Percentiles rank a stretch among this genome's conserved stretches.
These are phyloP conservation scores for Trametes elegans DNA, from an alignment of 768 basidiomycete genomes.

Conservation along the genomic window DNA sequence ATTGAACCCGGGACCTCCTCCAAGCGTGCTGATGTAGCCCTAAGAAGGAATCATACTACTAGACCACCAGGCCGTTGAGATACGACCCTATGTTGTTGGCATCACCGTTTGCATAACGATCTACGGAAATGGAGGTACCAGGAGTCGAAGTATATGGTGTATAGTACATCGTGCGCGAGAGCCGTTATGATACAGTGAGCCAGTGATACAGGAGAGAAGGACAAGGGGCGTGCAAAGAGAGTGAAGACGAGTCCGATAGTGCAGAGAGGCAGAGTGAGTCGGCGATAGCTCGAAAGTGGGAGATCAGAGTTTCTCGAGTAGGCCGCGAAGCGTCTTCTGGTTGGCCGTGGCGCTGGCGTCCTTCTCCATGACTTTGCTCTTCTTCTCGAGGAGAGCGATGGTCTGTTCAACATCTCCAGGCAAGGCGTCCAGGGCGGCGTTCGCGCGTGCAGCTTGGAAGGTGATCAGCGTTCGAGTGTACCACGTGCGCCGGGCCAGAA, in stretches of 20 bases:
- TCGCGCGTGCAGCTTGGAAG: constrained; percentile 42
- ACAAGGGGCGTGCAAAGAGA: background rate
- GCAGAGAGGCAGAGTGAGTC: background rate
- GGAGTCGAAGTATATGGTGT: background rate
- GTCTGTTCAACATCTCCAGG: constrained; percentile 52
- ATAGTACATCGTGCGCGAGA: background rate
- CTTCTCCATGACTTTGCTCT: constrained; percentile 40
- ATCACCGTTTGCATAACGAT: no score
- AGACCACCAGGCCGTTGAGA: constrained; percentile 24
- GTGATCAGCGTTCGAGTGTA: constrained; percentile 3
- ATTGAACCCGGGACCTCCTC: constrained; percentile 91
- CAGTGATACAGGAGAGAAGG: background rate
- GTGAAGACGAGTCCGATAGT: background rate
- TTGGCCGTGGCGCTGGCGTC: constrained; percentile 23
- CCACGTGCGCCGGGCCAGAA: background rate
- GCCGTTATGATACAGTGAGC: background rate
- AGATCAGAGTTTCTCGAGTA: constrained; percentile 26
- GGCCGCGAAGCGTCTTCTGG: constrained; percentile 30
- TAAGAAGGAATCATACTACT: constrained; percentile 20
- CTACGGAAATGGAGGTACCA: no score
- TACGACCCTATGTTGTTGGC: no score
- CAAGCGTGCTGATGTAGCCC: constrained; percentile 30
- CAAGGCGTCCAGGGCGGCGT: constrained; percentile 41
- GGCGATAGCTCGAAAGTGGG: no score
- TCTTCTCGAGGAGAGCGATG: constrained; percentile 53